These are phyloP conservation scores for Dryas octopetala DNA, from an alignment of 306 rosid species.

Conservation along the genomic window DNA sequence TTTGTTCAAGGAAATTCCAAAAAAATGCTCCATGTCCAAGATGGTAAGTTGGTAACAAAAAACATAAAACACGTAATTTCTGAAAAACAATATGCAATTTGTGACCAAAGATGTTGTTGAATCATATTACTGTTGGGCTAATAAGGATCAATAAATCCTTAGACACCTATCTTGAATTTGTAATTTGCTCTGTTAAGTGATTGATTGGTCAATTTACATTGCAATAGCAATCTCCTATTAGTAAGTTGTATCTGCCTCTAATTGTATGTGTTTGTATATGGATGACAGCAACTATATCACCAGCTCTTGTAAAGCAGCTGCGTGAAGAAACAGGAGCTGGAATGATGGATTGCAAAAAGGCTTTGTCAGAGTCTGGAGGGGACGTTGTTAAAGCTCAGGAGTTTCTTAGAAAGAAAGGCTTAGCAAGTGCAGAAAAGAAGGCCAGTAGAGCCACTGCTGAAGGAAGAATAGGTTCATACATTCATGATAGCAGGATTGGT, in stretches of 20 bases:
- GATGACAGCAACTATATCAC: constrained; percentile 73
- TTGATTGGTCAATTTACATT: background rate
- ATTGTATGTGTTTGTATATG: constrained; percentile 20
- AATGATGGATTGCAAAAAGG: constrained; percentile 99
- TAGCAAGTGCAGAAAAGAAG: constrained; percentile 95
- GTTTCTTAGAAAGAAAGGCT: constrained; percentile 86
- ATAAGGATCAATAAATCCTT: background rate
- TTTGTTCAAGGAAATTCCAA: background rate
- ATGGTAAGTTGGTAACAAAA: constrained; percentile 6
- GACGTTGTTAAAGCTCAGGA: constrained; percentile 83
- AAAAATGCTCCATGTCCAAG: background rate
- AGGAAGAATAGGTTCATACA: constrained; percentile 91
- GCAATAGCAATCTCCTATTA: background rate
- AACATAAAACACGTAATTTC: constrained; percentile 3
- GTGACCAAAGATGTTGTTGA: background rate
- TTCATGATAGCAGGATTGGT: constrained; percentile 93
- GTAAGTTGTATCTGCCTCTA: constrained; percentile 18
- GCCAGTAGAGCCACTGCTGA: constrained; percentile 92
- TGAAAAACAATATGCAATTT: constrained; percentile 2
- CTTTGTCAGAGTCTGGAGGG: constrained; percentile 76
- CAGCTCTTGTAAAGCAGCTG: constrained; percentile 87
- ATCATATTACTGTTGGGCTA: constrained; percentile 1
- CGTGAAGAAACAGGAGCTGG: constrained; percentile 99
- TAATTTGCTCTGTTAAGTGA: background rate
- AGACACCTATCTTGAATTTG: background rate